A percentile compares a stretch with the other conserved stretches of the same genome.
These are phyloP conservation scores for Amanita thiersii DNA, from an alignment of 768 basidiomycete species.

Conservation along the genomic window DNA sequence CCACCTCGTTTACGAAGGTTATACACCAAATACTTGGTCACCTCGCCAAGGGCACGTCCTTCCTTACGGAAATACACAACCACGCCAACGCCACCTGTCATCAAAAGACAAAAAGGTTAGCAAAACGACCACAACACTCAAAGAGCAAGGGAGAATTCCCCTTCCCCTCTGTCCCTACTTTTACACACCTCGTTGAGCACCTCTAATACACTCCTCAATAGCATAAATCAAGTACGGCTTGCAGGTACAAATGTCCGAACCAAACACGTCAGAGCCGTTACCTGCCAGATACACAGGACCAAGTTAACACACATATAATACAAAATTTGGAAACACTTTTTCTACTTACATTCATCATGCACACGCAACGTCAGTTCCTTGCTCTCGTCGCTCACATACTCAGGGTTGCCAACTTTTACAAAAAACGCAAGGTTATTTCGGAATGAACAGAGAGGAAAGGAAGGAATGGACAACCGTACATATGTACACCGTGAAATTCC, in stretches of 20 bases:
- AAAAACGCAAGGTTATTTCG: background rate
- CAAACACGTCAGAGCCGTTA: constrained; percentile 95
- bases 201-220: constrained; percentile 87
- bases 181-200: constrained; percentile 40
- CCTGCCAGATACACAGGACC: constrained; percentile 28
- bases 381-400: constrained; percentile 61
- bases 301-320: background rate
- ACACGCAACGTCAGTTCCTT: constrained; percentile 84
- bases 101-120: background rate
- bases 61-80: constrained; percentile 95
- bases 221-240: constrained; percentile 90
- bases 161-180: constrained; percentile 2
- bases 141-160: background rate
- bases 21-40: constrained; percentile 93
- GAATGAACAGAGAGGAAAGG: background rate
- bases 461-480: constrained; percentile 33
- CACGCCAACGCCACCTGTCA: constrained; percentile 78
- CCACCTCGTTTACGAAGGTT: constrained; percentile 94
- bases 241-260: constrained; percentile 88
- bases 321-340: background rate
- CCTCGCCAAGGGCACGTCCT: constrained; percentile 88
- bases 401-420: constrained; percentile 69
- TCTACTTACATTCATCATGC: constrained; percentile 79
- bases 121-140: background rate
- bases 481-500: constrained; percentile 86